These are phyloP conservation scores for Colletotrichum sp. DNA, from an alignment of 2,329 filamentous ascomycete species.

Conservation along the genomic window DNA sequence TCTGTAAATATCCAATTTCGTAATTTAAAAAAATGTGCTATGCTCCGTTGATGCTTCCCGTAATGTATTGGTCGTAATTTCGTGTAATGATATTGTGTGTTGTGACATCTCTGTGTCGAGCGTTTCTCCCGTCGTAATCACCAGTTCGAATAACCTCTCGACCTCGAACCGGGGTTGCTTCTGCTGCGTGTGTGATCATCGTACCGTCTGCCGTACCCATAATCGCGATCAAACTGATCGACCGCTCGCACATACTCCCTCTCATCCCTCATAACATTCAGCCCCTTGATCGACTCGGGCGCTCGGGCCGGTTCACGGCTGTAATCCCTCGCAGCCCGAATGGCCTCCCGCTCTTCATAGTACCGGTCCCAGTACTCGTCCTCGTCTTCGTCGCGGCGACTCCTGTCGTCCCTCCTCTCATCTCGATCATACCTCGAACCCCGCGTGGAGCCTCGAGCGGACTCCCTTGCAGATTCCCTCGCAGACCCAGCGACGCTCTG, in stretches of 20 bases:
- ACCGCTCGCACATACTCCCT: background rate
- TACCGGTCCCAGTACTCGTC: slow-evolving; percentile 6
- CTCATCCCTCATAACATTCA: background rate
- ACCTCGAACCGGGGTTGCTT: slow-evolving; percentile 6
- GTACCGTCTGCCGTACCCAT: background rate
- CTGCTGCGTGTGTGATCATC: slow-evolving; percentile 8
- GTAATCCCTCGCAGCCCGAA: slow-evolving; percentile 2
- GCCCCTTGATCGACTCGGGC: background rate
- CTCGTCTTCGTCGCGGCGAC: background rate
- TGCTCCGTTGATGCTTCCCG: background rate
- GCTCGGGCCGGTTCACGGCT: slow-evolving; percentile 1
- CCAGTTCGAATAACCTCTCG: slow-evolving; percentile 2
- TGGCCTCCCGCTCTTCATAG: slow-evolving; percentile 5
- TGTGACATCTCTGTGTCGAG: background rate
- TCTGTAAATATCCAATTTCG: background rate
- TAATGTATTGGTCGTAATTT: background rate
- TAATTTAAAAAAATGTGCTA: background rate
- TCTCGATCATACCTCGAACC: background rate
- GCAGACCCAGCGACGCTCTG: background rate
- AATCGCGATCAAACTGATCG: background rate
- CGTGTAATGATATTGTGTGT: background rate
- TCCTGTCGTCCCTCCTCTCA: background rate
- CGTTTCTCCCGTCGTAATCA: background rate
- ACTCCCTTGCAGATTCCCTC: background rate
- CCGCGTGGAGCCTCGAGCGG: background rate